phyloP scores from a whole-genome alignment of 2,329 filamentous ascomycete species.

The Tolypocladium ophioglossoides region DNA sequence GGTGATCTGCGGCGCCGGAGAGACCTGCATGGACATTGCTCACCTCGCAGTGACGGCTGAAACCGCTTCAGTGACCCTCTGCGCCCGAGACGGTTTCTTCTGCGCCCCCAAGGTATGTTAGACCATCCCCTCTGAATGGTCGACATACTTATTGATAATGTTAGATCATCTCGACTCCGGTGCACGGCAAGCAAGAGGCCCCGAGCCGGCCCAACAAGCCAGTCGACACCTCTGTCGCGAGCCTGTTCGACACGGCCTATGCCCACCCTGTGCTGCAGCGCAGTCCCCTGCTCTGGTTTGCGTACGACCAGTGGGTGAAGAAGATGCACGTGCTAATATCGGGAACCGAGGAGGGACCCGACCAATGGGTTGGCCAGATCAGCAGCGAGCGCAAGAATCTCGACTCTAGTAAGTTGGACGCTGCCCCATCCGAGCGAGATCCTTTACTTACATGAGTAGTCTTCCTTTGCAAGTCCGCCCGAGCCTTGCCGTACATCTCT shows the following conservation, averaged over 20 bases:
- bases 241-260: constrained; percentile 40
- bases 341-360: constrained; percentile 32
- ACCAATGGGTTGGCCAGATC: constrained; percentile 37
- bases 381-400: constrained; percentile 23
- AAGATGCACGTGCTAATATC: constrained; percentile 30
- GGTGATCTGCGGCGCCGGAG: constrained; percentile 31
- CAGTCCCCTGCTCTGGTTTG: constrained; percentile 30
- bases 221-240: constrained; percentile 34
- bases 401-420: constrained; percentile 17
- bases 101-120: constrained; percentile 29
- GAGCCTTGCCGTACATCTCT: constrained; percentile 32
- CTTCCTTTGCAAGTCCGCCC: constrained; percentile 32
- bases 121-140: too few relatives aligned
- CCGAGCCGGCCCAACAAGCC: constrained; percentile 27
- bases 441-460: constrained; percentile 14
- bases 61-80: constrained; percentile 30
- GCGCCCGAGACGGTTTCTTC: constrained; percentile 34
- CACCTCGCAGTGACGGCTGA: constrained; percentile 32
- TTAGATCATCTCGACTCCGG: constrained; percentile 16
- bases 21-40: constrained; percentile 34
- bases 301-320: constrained; percentile 35
- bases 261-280: constrained; percentile 33
- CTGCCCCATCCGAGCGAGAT: rapidly evolving
- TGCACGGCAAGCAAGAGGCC: background rate
- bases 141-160: background rate